Evolutionary conservation across 2,329 filamentous ascomycete species (phyloP).

Genomic region (Penicillium sp.): DNA sequence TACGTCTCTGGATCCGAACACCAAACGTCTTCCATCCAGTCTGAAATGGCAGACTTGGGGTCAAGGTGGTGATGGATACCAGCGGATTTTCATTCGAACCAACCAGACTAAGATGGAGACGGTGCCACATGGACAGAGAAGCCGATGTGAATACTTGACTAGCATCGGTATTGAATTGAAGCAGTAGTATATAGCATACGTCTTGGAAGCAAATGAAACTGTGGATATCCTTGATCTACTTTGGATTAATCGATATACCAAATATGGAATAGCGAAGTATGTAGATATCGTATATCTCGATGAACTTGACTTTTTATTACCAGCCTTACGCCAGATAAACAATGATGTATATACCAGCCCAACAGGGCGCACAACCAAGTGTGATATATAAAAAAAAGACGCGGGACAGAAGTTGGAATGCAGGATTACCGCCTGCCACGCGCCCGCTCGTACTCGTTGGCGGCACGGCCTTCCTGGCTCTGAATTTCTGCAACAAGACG

Average conservation of each 20-base stretch:
- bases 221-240: not conserved
- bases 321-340: conserved; percentile 20
- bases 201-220: not conserved
- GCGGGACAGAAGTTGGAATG: conserved; percentile 3
- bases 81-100: conserved; percentile 46
- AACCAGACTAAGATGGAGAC: conserved; percentile 48
- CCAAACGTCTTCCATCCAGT: conserved; percentile 43
- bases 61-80: conserved; percentile 23
- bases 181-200: conserved; percentile 38
- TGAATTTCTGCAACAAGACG: conserved; percentile 91
- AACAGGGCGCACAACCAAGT: conserved; percentile 8
- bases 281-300: not conserved
- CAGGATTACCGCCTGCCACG: conserved; percentile 57
- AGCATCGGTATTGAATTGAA: conserved; percentile 49
- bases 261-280: not conserved
- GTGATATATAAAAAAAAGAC: conserved; percentile 13
- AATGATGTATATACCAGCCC: conserved; percentile 19
- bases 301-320: conserved; percentile 23
- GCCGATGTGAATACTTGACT: conserved; percentile 50
- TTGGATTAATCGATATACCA: not conserved
- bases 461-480: conserved; percentile 81
- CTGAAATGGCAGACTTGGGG: conserved; percentile 54
- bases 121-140: conserved; percentile 39
- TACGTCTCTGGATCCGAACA: conserved; percentile 63
- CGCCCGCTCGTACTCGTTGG: conserved; percentile 86